These are phyloP conservation scores for Mucor velutinosus DNA, from an alignment of 371 early-diverging fungal species.

Conservation along the genomic window DNA sequence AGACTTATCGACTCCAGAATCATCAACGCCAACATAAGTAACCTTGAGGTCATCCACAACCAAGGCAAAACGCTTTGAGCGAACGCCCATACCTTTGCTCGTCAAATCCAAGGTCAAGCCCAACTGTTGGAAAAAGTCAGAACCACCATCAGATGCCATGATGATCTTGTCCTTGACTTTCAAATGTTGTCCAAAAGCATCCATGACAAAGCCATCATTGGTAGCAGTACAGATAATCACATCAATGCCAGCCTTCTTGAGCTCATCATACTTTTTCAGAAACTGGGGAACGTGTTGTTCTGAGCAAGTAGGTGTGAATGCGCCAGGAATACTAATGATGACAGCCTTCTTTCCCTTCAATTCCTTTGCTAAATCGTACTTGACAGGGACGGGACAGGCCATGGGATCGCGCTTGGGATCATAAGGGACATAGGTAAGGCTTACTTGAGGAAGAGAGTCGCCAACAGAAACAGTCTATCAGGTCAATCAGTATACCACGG, in stretches of 20 bases:
- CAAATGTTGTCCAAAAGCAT: constrained; percentile 68
- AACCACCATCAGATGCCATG: constrained; percentile 74
- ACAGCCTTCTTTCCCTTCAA: constrained; percentile 78
- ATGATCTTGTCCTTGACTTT: constrained; percentile 64
- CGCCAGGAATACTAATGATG: constrained; percentile 81
- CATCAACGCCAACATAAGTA: constrained; percentile 76
- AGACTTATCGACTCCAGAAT: constrained; percentile 33
- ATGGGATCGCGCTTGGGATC: constrained; percentile 35
- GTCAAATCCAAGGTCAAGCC: constrained; percentile 66
- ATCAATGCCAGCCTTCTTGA: constrained; percentile 72
- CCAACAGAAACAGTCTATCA: constrained; percentile 25
- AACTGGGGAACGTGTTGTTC: constrained; percentile 75
- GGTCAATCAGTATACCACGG: not conserved
- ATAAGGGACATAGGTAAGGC: constrained; percentile 48
- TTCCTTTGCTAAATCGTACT: constrained; percentile 54
- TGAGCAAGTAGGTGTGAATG: constrained; percentile 84
- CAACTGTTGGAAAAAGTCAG: constrained; percentile 62
- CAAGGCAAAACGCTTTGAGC: constrained; percentile 72
- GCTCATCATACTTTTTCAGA: constrained; percentile 48
- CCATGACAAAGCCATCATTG: constrained; percentile 72
- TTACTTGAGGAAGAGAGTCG: constrained; percentile 39
- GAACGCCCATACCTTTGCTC: constrained; percentile 36
- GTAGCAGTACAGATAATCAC: constrained; percentile 62
- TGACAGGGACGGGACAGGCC: constrained; percentile 44
- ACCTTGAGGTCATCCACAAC: constrained; percentile 73